Base-by-base conservation (phyloP, 2,329 filamentous ascomycete species). In the Neospermospora avenae region DNA sequence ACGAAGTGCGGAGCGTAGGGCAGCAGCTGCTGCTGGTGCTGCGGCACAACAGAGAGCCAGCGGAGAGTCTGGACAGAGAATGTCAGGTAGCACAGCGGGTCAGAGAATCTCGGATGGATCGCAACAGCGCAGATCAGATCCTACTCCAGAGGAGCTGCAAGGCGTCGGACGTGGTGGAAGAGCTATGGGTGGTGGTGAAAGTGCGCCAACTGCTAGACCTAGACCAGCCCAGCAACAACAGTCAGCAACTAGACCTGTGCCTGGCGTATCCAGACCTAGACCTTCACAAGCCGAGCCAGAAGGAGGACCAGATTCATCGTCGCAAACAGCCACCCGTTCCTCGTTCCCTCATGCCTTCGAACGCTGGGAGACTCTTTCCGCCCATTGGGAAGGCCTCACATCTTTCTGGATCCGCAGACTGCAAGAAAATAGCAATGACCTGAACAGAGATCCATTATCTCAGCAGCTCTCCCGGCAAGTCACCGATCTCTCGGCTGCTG, bases 291-390 rank as follows among this genome's bases (percentile, higher is more conserved):
- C 45, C 25, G 49, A 39, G 28, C 45, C 60, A 37, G 51, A 56
- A 52, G 45, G 60, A 8, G 63, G 48, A 20, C 59, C 62, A 16
- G 53, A 63, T 31, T 44, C 44, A 42, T 6, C 56, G 20, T 48
- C 58, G 46, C 11, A 61, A 42, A 28, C 55, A 34, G 60, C 60
- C 13, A 48, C 48, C 25, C 80, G 86, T 59, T 90, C 89, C 49
- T 87, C 88, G 0, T 98, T 99, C 67, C 95, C 95, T 0, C 95
- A 98, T 75, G 95, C 95, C 0, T 99, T 99, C 70, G 93, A 99
- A 75, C 84, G 95, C 62, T 99, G 95, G 95, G 95, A 99, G 73
- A 93, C 91, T 0, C 77, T 99, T 2, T 99, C 95, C 0, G 96
- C 95, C 5, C 93, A 98, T 69, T 99, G 95, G 95, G 95, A 99